Percentiles rank a stretch among this genome's conserved stretches.
phyloP scores from a whole-genome alignment of 2,329 filamentous ascomycete genomes.

The Arthrobotrys sphaeroides region DNA sequence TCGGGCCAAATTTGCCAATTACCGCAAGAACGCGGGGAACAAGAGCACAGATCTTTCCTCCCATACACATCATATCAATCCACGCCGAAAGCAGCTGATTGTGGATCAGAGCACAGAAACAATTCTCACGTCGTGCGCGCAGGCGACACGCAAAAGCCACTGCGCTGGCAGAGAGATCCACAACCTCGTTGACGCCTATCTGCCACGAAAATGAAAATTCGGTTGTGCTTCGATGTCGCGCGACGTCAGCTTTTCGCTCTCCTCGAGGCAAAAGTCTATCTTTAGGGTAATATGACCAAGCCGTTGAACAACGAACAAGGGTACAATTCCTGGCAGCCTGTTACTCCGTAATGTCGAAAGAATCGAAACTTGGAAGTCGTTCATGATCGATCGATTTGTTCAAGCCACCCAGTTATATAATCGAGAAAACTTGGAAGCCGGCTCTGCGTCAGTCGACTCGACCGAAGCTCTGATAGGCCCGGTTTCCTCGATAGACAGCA shows the following conservation, averaged over 20 bases:
- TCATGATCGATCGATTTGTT: constrained; percentile 4
- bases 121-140: not conserved
- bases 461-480: constrained; percentile 30
- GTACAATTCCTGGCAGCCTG: not conserved
- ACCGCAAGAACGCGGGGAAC: constrained; percentile 6
- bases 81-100: not conserved
- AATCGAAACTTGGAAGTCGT: constrained; percentile 30
- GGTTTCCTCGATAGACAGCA: not conserved
- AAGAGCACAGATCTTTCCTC: not conserved
- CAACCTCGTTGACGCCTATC: constrained; percentile 6
- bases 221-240: constrained; percentile 8
- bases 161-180: not conserved
- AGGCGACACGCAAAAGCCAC: not conserved
- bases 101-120: constrained; percentile 4
- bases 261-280: constrained; percentile 19
- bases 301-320: not conserved
- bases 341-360: no score
- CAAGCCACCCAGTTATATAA: constrained; percentile 26
- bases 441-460: constrained; percentile 3
- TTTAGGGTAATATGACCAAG: constrained; percentile 21
- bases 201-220: constrained; percentile 30
- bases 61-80: not conserved
- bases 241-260: constrained; percentile 12
- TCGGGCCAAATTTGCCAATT: not conserved
- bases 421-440: constrained; percentile 38